Conservation (phyloP, 352 stramenopile species). For the Globisporangium canariense region DNA sequence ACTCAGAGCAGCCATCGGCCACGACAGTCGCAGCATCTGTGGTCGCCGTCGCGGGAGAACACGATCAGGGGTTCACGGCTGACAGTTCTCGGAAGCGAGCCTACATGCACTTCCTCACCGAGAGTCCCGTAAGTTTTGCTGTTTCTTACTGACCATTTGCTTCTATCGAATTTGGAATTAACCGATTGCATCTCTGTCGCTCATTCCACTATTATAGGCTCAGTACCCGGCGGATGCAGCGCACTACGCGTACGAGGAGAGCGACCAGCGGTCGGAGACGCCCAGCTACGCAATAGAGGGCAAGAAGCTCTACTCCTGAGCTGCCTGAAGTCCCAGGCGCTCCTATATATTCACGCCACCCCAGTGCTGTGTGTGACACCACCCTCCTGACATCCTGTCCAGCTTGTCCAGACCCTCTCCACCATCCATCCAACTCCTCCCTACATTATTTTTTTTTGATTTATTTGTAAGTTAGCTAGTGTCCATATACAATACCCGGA, state of each 20-base stretch:
- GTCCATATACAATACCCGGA: conserved; percentile 15
- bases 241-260: conserved; percentile 36
- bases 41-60: not conserved
- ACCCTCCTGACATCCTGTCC: not conserved
- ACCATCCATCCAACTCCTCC: not conserved
- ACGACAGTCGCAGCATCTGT: not conserved
- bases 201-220: not conserved
- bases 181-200: not conserved
- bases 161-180: not conserved
- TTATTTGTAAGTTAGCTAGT: conserved; percentile 20
- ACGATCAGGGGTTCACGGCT: conserved; percentile 2
- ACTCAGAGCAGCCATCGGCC: conserved; percentile 26
- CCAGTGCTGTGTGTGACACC: not conserved
- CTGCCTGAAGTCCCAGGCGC: not conserved
- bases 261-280: conserved; percentile 23
- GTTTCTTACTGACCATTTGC: not conserved
- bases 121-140: conserved; percentile 35
- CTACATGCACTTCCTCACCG: conserved; percentile 79
- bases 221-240: conserved; percentile 23
- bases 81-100: conserved; percentile 56
- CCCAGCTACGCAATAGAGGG: conserved; percentile 65
- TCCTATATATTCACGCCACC: conserved; percentile 9
- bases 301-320: conserved; percentile 75
- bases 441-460: conserved; percentile 8
- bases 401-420: not conserved